Percentiles rank a stretch among this genome's conserved stretches.
Evolutionary conservation across 2,329 filamentous ascomycete species (phyloP).

Genomic region (Trichoderma breve): DNA sequence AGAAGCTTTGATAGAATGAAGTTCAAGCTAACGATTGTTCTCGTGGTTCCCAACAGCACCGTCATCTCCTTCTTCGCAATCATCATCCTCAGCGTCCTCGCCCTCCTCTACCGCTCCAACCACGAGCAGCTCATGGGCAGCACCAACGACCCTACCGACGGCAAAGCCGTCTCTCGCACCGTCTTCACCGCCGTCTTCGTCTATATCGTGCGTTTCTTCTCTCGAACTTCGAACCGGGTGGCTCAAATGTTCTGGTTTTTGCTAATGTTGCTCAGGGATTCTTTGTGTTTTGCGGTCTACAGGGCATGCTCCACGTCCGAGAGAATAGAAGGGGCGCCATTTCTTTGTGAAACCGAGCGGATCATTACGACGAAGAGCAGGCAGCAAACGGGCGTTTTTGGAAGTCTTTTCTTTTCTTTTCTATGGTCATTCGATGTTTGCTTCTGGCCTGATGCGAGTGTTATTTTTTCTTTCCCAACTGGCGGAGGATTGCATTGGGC

Average conservation of each 20-base stretch:
- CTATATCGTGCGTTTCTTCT: slow-evolving; percentile 70
- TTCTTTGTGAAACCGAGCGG: slow-evolving; percentile 53
- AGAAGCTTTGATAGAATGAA: neutral
- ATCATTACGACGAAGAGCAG: neutral
- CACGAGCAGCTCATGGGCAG: slow-evolving; percentile 84
- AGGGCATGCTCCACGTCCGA: slow-evolving; percentile 81
- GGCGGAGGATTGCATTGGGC: neutral
- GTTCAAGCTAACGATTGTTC: neutral
- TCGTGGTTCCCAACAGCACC: slow-evolving; percentile 53
- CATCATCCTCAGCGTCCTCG: slow-evolving; percentile 61
- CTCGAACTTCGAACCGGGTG: neutral
- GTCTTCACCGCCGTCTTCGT: slow-evolving; percentile 86
- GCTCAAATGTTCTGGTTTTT: neutral
- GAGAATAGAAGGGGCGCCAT: slow-evolving; percentile 83
- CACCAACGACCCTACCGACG: slow-evolving; percentile 68
- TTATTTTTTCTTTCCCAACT: neutral
- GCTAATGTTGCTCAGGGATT: slow-evolving; percentile 62
- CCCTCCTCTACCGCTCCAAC: slow-evolving; percentile 72
- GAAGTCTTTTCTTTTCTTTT: neutral
- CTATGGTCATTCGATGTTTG: neutral
- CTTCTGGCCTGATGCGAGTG: neutral
- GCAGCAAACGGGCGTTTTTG: neutral
- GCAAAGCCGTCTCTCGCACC: slow-evolving; percentile 74
- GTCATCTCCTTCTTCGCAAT: slow-evolving; percentile 66
- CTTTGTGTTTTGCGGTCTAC: slow-evolving; percentile 85